Conservation (phyloP, 2,329 filamentous ascomycete genomes). For the Trichoderma breve region DNA sequence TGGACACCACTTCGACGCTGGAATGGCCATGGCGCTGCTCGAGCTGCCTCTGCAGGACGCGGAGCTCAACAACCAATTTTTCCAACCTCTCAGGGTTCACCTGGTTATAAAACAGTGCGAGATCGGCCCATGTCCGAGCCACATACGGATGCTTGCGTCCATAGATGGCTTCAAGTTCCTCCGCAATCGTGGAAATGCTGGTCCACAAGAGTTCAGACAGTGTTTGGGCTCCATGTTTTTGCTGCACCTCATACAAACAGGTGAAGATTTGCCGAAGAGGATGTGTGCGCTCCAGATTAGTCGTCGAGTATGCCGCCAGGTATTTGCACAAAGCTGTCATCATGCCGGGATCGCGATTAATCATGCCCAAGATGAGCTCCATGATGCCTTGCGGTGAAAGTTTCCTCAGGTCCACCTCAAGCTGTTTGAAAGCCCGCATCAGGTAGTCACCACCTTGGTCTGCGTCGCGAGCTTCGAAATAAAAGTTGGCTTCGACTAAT, state of each 20-base stretch:
- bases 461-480: slow-evolving; percentile 41
- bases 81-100: slow-evolving; percentile 37
- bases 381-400: slow-evolving; percentile 44
- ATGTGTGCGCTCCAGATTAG: slow-evolving; percentile 43
- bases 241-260: slow-evolving; percentile 45
- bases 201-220: slow-evolving; percentile 45
- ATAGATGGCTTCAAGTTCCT: slow-evolving; percentile 46
- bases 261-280: slow-evolving; percentile 44
- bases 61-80: slow-evolving; percentile 40
- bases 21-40: slow-evolving; percentile 35
- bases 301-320: slow-evolving; percentile 43
- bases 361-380: slow-evolving; percentile 44
- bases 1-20: slow-evolving; percentile 36
- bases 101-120: slow-evolving; percentile 42
- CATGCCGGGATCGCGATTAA: slow-evolving; percentile 44
- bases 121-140: slow-evolving; percentile 42
- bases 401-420: slow-evolving; percentile 43
- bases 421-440: slow-evolving; percentile 44
- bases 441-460: slow-evolving; percentile 41
- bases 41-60: slow-evolving; percentile 35
- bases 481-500: slow-evolving; percentile 44
- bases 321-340: slow-evolving; percentile 48
- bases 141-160: slow-evolving; percentile 44
- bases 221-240: slow-evolving; percentile 43
- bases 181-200: slow-evolving; percentile 42